These are phyloP conservation scores for Grifola frondosa DNA, from an alignment of 1,284 basidiomycete genomes.

Conservation along the genomic window DNA sequence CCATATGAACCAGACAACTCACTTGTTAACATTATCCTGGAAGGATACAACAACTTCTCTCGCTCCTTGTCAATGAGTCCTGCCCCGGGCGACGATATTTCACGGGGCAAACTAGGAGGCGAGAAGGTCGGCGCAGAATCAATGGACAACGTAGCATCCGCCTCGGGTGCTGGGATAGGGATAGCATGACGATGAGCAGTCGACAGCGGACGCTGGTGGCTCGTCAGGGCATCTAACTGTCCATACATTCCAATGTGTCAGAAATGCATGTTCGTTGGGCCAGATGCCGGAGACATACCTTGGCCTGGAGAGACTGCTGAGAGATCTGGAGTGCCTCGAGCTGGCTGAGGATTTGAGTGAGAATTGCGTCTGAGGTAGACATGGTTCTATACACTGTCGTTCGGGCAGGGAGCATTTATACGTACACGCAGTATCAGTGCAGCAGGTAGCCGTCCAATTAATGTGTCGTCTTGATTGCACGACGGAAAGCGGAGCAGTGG, in stretches of 20 bases:
- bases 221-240: slow-evolving; percentile 40
- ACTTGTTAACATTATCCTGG: slow-evolving; percentile 82
- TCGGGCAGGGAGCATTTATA: slow-evolving; percentile 8
- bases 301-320: slow-evolving; percentile 73
- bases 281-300: slow-evolving; percentile 45
- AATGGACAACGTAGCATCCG: slow-evolving; percentile 19
- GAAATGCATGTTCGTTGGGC: not conserved
- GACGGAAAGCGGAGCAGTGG: slow-evolving; percentile 8
- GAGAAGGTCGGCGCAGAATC: slow-evolving; percentile 25
- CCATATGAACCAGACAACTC: too few relatives aligned
- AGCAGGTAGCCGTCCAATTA: slow-evolving; percentile 6
- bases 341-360: slow-evolving; percentile 70
- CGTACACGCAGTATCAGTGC: slow-evolving; percentile 23
- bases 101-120: slow-evolving; percentile 18
- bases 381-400: slow-evolving; percentile 30
- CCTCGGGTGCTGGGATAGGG: slow-evolving; percentile 25
- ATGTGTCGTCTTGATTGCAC: slow-evolving; percentile 5
- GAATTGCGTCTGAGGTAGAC: slow-evolving; percentile 57
- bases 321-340: slow-evolving; percentile 67
- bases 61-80: slow-evolving; percentile 57
- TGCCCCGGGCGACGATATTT: slow-evolving; percentile 26
- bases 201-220: slow-evolving; percentile 26
- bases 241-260: not conserved
- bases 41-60: slow-evolving; percentile 74
- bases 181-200: slow-evolving; percentile 25